These are phyloP conservation scores for Pinguiococcus pyrenoidosus DNA, from an alignment of 108 stramenopile genomes.

Conservation along the genomic window DNA sequence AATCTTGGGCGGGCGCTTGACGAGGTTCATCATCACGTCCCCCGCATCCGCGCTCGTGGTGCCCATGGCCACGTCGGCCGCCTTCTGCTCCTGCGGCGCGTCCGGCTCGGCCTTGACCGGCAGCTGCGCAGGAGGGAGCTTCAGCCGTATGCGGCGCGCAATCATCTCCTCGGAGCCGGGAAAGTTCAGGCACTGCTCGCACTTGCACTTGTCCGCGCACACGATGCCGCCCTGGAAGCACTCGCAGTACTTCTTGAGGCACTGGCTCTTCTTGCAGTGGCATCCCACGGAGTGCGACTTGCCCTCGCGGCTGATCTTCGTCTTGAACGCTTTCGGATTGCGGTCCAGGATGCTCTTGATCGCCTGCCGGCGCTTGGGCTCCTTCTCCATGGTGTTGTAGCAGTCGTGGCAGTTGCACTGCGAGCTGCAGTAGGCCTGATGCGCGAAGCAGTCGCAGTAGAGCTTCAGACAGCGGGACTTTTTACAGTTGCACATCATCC, in stretches of 20 bases:
- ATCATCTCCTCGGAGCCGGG: constrained; percentile 1
- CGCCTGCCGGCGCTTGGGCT: constrained; percentile 50
- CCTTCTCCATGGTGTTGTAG: constrained; percentile 47
- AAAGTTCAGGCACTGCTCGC: constrained; percentile 80
- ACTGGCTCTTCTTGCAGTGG: constrained; percentile 76
- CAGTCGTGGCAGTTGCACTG: constrained; percentile 77
- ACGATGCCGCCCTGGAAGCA: constrained; percentile 68
- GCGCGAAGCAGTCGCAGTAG: constrained; percentile 92
- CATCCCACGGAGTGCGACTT: too few species aligned
- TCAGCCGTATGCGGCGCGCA: neutral
- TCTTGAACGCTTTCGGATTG: constrained; percentile 73
- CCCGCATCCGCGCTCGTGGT: too few species aligned
- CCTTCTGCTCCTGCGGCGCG: too few species aligned
- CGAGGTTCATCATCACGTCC: too few species aligned
- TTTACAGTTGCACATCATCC: constrained; percentile 95
- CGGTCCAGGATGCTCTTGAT: constrained; percentile 59
- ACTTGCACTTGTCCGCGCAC: constrained; percentile 74
- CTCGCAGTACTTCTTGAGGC: constrained; percentile 93
- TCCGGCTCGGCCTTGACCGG: too few species aligned
- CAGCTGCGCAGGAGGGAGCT: too few species aligned
- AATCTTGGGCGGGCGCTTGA: too few species aligned
- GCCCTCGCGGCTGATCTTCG: constrained; percentile 50
- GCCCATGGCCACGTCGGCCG: too few species aligned
- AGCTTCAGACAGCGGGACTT: constrained; percentile 88
- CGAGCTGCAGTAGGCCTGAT: constrained; percentile 45